Evolutionary conservation across 2,329 filamentous ascomycete species (phyloP).

Genomic region (Aspergillus pseudonomiae): DNA sequence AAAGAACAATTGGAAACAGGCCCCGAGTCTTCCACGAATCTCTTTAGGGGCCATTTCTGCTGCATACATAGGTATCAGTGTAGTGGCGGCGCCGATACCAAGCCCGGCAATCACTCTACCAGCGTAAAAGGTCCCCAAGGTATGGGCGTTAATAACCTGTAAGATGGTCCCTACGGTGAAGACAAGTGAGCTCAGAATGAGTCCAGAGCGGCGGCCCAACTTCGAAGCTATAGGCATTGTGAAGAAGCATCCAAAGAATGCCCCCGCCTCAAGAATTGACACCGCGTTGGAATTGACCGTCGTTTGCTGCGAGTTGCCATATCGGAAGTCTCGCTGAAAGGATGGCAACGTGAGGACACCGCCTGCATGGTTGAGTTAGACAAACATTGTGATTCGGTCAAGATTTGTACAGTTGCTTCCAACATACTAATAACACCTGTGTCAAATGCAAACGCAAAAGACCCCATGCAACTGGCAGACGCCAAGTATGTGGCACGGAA

Average conservation of each 20-base stretch:
- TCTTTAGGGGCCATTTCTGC: conserved; percentile 48
- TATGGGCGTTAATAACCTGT: conserved; percentile 51
- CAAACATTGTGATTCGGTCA: background rate
- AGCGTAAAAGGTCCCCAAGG: conserved; percentile 48
- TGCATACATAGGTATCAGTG: conserved; percentile 45
- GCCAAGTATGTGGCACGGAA: conserved; percentile 41
- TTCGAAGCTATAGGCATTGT: conserved; percentile 50
- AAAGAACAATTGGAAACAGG: conserved; percentile 45
- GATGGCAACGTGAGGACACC: conserved; percentile 50
- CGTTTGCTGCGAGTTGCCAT: conserved; percentile 41
- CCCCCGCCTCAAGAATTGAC: conserved; percentile 53
- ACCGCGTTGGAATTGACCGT: conserved; percentile 52
- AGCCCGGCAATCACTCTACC: conserved; percentile 51
- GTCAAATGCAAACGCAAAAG: conserved; percentile 44
- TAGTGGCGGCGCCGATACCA: conserved; percentile 50
- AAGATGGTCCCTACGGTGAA: conserved; percentile 44
- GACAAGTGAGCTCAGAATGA: conserved; percentile 49
- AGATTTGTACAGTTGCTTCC: background rate
- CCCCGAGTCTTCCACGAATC: conserved; percentile 43
- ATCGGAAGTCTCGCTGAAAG: conserved; percentile 45
- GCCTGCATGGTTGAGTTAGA: conserved; percentile 27
- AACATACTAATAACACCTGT: conserved; percentile 41
- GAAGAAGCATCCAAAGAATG: conserved; percentile 55
- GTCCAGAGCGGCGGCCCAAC: conserved; percentile 48
- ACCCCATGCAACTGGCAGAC: conserved; percentile 41